Base-by-base conservation (phyloP, 768 basidiomycete genomes). In the Porphyrellus cyaneotinctus region DNA sequence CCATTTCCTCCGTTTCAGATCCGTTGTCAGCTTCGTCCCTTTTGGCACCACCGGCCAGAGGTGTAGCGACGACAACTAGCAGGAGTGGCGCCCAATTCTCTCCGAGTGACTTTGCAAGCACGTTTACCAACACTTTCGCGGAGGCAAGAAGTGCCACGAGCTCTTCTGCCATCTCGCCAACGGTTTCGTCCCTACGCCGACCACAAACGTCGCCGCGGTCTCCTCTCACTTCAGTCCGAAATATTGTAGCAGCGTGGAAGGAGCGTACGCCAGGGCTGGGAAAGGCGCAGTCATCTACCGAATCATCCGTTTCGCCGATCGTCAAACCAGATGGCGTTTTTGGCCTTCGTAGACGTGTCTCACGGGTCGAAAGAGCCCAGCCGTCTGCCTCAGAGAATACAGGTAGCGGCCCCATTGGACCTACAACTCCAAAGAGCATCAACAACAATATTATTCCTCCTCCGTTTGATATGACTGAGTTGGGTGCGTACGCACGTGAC, bases 201-300 rank as follows among this genome's bases (percentile, higher is more conserved):
- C 82, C 84, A 3, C 81, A 85, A 50, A 75, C 75, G 18, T 82
- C 84, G 4, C 85, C 88, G 5, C 79, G 85, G 10, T 87, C 85
- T 5, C 87, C 88, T 1, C 72, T 88, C 24, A 76, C 83, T 1
- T 87, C 84, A 5, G 85, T 92, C 22, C 79, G 87, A 30, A 91
- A 91, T 57, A 82, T 91, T 35, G 85, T 92, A 8, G 80, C 83
- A 0, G 75, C 85, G 9, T 92, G 89, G 88, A 91, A 89, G 64
- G 86, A 88, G 54, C 79, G 85, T 18, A 85, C 85, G 0, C 85
- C 77, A 0, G 73, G 75, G 20, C 54, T 72, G 13, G 70, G 70
- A 3, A 61, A 69, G 15, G 36, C 61, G 0, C 70, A 74, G 33
- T 72, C 74, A 1, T 59, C 73, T 3, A 70, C 71, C 2, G 74